These are phyloP conservation scores for Amanita phalloides DNA, from an alignment of 768 basidiomycete genomes.

Conservation along the genomic window DNA sequence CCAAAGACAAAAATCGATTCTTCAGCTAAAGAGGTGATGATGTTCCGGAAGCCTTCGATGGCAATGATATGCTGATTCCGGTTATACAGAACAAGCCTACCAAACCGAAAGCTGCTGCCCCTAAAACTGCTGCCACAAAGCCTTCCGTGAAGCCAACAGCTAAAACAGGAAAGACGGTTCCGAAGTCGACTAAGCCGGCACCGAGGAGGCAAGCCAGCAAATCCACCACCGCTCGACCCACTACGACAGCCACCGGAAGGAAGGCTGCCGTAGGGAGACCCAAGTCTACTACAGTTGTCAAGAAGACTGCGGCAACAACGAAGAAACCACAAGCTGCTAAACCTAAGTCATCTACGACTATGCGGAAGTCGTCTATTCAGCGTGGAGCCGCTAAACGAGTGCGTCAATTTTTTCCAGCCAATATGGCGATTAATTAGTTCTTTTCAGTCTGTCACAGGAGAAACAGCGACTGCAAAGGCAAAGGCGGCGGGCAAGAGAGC, in stretches of 20 bases:
- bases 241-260: constrained; percentile 10
- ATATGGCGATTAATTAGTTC: background rate
- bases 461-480: constrained; percentile 29
- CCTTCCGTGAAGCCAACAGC: constrained; percentile 12
- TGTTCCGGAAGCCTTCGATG: constrained; percentile 4
- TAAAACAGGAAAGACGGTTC: constrained; percentile 15
- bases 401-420: background rate
- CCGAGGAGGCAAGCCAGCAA: constrained; percentile 16
- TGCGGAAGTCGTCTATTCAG: constrained; percentile 28
- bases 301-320: constrained; percentile 18
- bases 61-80: constrained; percentile 7
- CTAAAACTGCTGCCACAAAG: constrained; percentile 18
- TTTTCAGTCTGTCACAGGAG: constrained; percentile 29
- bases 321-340: constrained; percentile 27
- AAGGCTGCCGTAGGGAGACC: constrained; percentile 20
- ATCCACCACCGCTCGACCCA: constrained; percentile 17
- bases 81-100: constrained; percentile 25
- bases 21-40: constrained; percentile 29
- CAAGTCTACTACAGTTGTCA: constrained; percentile 18
- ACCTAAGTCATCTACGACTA: constrained; percentile 19
- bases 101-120: constrained; percentile 20
- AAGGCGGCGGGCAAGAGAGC: constrained; percentile 29
- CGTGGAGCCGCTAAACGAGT: constrained; percentile 32
- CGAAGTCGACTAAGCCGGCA: constrained; percentile 14
- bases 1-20: constrained; percentile 31